A percentile compares a stretch with the other conserved stretches of the same genome.
These are phyloP conservation scores for Pisolithus thermaeus DNA, from an alignment of 1,284 basidiomycete species.

Conservation along the genomic window DNA sequence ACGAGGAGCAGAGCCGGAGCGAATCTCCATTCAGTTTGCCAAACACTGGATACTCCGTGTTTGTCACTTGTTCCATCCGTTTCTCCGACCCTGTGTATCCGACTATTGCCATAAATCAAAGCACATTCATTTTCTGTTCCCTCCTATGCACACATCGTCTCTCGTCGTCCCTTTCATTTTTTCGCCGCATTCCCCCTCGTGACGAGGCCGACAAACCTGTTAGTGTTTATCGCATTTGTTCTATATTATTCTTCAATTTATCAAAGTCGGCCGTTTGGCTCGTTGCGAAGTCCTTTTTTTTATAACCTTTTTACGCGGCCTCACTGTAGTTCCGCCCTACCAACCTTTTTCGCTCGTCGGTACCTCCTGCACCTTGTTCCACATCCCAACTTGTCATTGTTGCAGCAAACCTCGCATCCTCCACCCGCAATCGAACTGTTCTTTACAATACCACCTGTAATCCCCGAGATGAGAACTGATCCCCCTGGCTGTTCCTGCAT, in stretches of 20 bases:
- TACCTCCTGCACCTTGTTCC: conserved; percentile 28
- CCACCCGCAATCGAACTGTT: conserved; percentile 37
- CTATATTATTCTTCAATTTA: conserved; percentile 79
- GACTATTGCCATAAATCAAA: conserved; percentile 18
- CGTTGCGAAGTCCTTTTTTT: conserved; percentile 33
- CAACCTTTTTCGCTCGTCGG: conserved; percentile 26
- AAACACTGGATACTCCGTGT: conserved; percentile 18
- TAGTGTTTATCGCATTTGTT: conserved; percentile 40
- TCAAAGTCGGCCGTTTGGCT: conserved; percentile 37
- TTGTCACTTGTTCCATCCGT: not conserved
- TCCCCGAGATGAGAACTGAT: conserved; percentile 2
- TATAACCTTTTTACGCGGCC: conserved; percentile 19
- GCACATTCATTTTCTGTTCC: conserved; percentile 44
- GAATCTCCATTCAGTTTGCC: conserved; percentile 14
- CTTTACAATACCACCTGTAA: conserved; percentile 31
- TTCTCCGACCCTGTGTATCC: not conserved
- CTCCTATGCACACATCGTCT: conserved; percentile 45
- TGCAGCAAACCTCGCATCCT: conserved; percentile 39
- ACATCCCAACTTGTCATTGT: conserved; percentile 42
- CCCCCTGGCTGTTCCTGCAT: conserved; percentile 14
- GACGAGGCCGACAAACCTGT: conserved; percentile 36
- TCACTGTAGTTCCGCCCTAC: conserved; percentile 15
- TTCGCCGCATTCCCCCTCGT: conserved; percentile 30
- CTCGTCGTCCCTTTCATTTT: conserved; percentile 36
- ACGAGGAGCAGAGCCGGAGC: conserved; percentile 6